Conservation (phyloP, 768 basidiomycete species). For the Boletus fagicola region DNA sequence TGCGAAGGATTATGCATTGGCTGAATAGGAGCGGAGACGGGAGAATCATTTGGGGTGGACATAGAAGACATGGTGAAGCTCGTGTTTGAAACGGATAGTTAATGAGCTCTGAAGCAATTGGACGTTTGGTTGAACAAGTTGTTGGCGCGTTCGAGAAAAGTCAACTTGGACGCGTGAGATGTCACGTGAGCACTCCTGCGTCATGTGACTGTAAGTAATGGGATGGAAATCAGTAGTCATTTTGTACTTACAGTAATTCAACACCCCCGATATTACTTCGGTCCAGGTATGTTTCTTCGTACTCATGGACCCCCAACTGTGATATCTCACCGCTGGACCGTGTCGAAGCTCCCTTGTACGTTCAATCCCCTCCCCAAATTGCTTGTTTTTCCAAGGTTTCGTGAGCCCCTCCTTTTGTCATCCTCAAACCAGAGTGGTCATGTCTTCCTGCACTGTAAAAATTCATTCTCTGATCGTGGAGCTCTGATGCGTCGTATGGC, state of each 20-base stretch:
- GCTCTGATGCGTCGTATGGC: background rate
- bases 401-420: background rate
- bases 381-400: background rate
- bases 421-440: background rate
- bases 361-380: no score
- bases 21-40: conserved; percentile 59
- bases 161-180: conserved; percentile 29
- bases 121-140: conserved; percentile 1
- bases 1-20: conserved; percentile 85
- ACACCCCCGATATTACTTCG: background rate
- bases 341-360: no score
- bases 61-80: conserved; percentile 49
- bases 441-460: background rate
- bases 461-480: background rate
- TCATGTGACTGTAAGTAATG: conserved; percentile 17
- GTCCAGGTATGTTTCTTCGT: background rate
- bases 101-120: conserved; percentile 1
- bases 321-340: no score
- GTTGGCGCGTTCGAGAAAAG: conserved; percentile 17
- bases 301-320: no score
- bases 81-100: background rate
- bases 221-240: no score
- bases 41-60: conserved; percentile 65
- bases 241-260: no score
- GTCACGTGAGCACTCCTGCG: conserved; percentile 21